Evolutionary conservation across 2,329 filamentous ascomycete genomes (phyloP).

Genomic region (Aaosphaeria pasadenensis): DNA sequence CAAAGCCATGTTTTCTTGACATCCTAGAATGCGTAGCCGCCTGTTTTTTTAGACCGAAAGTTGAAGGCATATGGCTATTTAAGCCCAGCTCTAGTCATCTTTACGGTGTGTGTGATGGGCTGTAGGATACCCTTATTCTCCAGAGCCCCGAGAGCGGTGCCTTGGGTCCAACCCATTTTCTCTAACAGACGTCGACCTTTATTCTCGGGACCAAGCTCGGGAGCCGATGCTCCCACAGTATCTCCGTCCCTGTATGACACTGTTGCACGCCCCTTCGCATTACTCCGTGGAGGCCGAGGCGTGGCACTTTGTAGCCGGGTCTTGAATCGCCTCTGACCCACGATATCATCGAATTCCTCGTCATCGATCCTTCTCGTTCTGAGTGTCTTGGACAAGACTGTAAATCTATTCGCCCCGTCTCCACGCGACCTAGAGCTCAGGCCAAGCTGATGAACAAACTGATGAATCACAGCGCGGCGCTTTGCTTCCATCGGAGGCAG

Average conservation of each 20-base stretch:
- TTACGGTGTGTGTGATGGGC: constrained; percentile 83
- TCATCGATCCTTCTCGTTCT: constrained; percentile 63
- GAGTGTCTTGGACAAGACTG: constrained; percentile 71
- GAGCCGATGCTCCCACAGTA: constrained; percentile 78
- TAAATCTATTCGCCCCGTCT: constrained; percentile 68
- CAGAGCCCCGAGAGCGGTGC: constrained; percentile 74
- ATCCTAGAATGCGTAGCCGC: no score
- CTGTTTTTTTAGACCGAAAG: not conserved
- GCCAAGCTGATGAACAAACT: constrained; percentile 70
- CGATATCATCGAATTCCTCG: constrained; percentile 47
- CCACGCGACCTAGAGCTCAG: constrained; percentile 84
- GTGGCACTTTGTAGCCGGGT: constrained; percentile 31
- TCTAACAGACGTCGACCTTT: constrained; percentile 84
- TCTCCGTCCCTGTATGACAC: constrained; percentile 74
- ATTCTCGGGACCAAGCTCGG: constrained; percentile 79
- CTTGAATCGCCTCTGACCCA: constrained; percentile 48
- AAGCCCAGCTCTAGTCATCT: constrained; percentile 79
- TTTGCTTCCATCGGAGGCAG: constrained; percentile 82
- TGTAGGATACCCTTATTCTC: constrained; percentile 87
- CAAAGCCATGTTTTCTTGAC: no score
- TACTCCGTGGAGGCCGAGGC: constrained; percentile 1
- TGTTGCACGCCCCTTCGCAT: constrained; percentile 11
- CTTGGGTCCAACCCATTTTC: constrained; percentile 95
- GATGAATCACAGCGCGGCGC: constrained; percentile 75
- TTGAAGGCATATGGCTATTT: not conserved